These are phyloP conservation scores for Physcia stellaris DNA, from an alignment of 495 filamentous ascomycete species.

Conservation along the genomic window DNA sequence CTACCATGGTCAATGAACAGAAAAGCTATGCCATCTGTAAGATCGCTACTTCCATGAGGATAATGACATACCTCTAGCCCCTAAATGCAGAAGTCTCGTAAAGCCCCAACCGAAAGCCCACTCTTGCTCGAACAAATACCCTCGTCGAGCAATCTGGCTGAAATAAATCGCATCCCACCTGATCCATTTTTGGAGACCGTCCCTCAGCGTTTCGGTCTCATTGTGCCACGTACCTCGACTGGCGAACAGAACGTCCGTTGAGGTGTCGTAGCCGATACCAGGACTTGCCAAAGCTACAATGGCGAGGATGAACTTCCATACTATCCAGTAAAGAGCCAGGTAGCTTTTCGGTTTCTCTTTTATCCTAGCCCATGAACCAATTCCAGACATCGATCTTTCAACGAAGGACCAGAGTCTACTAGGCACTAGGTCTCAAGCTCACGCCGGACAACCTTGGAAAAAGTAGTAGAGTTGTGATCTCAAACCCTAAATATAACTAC, in stretches of 20 bases:
- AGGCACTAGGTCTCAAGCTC: too few species aligned
- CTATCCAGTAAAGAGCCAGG: conserved; percentile 24
- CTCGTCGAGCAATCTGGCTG: conserved; percentile 47
- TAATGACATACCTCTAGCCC: conserved; percentile 36
- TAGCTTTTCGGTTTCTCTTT: conserved; percentile 8
- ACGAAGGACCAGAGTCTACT: too few species aligned
- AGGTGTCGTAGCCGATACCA: conserved; percentile 80
- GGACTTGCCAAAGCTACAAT: conserved; percentile 48
- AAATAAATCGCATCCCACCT: conserved; percentile 95
- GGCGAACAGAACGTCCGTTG: conserved; percentile 46
- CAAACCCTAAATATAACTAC: too few species aligned
- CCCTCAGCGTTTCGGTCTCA: conserved; percentile 1
- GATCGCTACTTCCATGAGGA: conserved; percentile 1
- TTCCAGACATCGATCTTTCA: not conserved
- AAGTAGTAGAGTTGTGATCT: too few species aligned
- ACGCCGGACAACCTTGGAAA: too few species aligned
- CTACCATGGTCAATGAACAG: too few species aligned
- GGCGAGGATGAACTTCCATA: conserved; percentile 67
- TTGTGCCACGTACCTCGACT: conserved; percentile 3
- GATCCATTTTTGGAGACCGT: conserved; percentile 39
- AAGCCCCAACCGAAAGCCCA: conserved; percentile 82
- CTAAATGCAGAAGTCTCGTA: conserved; percentile 33
- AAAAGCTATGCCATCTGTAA: too few species aligned
- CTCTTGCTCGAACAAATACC: conserved; percentile 84
- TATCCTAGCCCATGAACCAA: not conserved